phyloP scores from a whole-genome alignment of 1,284 basidiomycete species.

The Pseudozyma sp. region DNA sequence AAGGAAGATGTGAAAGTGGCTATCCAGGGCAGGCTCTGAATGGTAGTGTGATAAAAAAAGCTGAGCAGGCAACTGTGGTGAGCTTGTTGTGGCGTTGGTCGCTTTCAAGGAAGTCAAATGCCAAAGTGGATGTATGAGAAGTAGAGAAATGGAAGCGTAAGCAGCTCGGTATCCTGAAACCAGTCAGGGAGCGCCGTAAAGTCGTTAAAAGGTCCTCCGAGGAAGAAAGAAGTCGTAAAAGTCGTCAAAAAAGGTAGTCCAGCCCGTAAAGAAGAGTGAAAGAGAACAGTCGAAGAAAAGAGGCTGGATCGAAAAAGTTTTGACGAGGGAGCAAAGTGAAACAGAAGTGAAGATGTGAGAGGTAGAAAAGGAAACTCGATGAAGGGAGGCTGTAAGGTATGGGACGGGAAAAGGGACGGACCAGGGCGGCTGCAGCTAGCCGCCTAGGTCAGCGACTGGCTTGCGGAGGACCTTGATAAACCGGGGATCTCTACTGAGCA shows the following conservation, averaged over 20 bases:
- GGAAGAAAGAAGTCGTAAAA: slow-evolving; percentile 13
- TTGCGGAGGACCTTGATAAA: too few species aligned
- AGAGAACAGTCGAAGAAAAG: slow-evolving; percentile 10
- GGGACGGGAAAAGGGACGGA: slow-evolving; percentile 1
- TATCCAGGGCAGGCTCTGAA: too few species aligned
- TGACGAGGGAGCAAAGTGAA: slow-evolving; percentile 1
- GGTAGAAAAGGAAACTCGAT: slow-evolving; percentile 1
- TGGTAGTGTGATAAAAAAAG: too few species aligned
- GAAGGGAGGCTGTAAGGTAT: slow-evolving; percentile 3
- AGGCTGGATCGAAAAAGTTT: slow-evolving; percentile 16
- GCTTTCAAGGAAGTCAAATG: neutral
- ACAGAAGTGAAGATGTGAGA: slow-evolving; percentile 4
- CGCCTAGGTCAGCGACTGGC: too few species aligned
- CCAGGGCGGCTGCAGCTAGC: neutral
- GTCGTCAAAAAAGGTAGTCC: slow-evolving; percentile 6
- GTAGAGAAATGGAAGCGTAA: slow-evolving; percentile 10
- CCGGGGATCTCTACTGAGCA: too few species aligned
- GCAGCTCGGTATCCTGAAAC: slow-evolving; percentile 14
- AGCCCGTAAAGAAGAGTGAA: slow-evolving; percentile 22
- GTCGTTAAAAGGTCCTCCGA: neutral
- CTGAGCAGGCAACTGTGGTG: too few species aligned
- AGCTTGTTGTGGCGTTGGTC: too few species aligned
- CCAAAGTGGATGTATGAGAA: neutral
- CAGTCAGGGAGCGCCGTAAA: slow-evolving; percentile 13
- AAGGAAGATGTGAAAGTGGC: neutral